phyloP scores from a whole-genome alignment of 805 yeast genomes.

The Saccharomycopsis fodiens region DNA sequence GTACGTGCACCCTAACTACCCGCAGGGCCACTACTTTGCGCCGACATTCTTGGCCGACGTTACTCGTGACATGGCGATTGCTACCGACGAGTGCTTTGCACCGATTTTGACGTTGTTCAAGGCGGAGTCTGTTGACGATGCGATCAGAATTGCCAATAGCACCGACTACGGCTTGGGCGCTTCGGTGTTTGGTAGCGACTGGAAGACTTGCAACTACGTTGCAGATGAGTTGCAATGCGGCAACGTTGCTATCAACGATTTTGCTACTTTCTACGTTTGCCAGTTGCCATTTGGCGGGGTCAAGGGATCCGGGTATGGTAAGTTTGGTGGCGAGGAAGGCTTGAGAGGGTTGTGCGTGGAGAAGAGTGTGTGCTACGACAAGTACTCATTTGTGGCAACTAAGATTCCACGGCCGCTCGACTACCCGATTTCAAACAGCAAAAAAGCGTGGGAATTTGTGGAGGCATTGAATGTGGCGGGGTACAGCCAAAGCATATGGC shows the following conservation, averaged over 20 bases:
- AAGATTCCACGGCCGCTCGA: slow-evolving; percentile 84
- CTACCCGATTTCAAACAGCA: slow-evolving; percentile 78
- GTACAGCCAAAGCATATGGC: slow-evolving; percentile 71
- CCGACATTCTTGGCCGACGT: slow-evolving; percentile 89
- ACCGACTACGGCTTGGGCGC: slow-evolving; percentile 89
- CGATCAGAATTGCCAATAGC: slow-evolving; percentile 70
- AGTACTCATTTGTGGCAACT: slow-evolving; percentile 68
- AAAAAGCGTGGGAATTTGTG: slow-evolving; percentile 86
- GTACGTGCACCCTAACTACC: slow-evolving; percentile 82
- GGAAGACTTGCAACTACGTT: slow-evolving; percentile 49
- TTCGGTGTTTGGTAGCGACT: slow-evolving; percentile 73
- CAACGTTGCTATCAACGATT: slow-evolving; percentile 94
- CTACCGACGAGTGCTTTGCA: slow-evolving; percentile 89
- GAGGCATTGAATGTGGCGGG: slow-evolving; percentile 76
- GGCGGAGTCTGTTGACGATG: slow-evolving; percentile 59
- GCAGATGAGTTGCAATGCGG: slow-evolving; percentile 69
- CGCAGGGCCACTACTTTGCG: slow-evolving; percentile 87
- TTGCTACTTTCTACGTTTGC: slow-evolving; percentile 92
- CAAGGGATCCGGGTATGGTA: slow-evolving; percentile 91
- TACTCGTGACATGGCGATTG: slow-evolving; percentile 66
- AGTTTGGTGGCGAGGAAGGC: slow-evolving; percentile 98
- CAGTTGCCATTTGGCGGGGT: slow-evolving; percentile 97
- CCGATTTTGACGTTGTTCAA: slow-evolving; percentile 78
- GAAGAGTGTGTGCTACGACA: slow-evolving; percentile 83
- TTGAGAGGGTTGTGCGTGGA: slow-evolving; percentile 81